Conservation (phyloP, 2,329 filamentous ascomycete genomes). For the Aspergillus sp. region DNA sequence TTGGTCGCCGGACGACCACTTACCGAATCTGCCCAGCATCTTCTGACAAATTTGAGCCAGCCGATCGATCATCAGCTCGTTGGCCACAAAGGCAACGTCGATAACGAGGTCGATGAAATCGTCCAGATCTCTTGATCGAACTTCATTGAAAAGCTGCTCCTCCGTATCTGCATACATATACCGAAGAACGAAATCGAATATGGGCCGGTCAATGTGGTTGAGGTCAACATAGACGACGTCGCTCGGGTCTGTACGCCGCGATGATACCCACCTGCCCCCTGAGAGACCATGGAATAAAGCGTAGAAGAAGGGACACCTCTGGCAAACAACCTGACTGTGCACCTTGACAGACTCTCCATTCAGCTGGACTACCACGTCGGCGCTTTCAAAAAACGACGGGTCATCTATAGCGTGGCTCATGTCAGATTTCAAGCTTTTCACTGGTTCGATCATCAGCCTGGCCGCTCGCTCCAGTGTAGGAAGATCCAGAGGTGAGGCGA, state of each 20-base stretch:
- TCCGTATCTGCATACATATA: slow-evolving; percentile 79
- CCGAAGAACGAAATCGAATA: slow-evolving; percentile 69
- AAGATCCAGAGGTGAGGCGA: slow-evolving; percentile 65
- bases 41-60: slow-evolving; percentile 84
- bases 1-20: slow-evolving; percentile 2
- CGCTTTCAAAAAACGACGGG: slow-evolving; percentile 62
- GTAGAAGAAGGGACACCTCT: slow-evolving; percentile 84
- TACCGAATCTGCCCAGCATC: slow-evolving; percentile 67
- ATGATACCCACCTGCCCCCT: slow-evolving; percentile 70
- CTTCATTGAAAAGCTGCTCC: slow-evolving; percentile 68
- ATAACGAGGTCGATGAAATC: slow-evolving; percentile 82
- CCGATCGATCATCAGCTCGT: slow-evolving; percentile 91
- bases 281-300: slow-evolving; percentile 84
- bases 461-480: slow-evolving; percentile 64
- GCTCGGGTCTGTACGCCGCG: slow-evolving; percentile 45
- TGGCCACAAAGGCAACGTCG: slow-evolving; percentile 80
- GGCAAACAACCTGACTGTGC: slow-evolving; percentile 71
- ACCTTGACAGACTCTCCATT: slow-evolving; percentile 58
- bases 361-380: slow-evolving; percentile 70
- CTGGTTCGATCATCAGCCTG: slow-evolving; percentile 60
- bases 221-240: slow-evolving; percentile 64
- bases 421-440: slow-evolving; percentile 57
- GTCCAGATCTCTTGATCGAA: slow-evolving; percentile 62
- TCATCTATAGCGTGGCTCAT: slow-evolving; percentile 62
- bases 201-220: slow-evolving; percentile 62